A percentile compares a stretch with the other conserved stretches of the same genome.
Conservation (phyloP, 768 basidiomycete species). For the Tephrocybe sp. region DNA sequence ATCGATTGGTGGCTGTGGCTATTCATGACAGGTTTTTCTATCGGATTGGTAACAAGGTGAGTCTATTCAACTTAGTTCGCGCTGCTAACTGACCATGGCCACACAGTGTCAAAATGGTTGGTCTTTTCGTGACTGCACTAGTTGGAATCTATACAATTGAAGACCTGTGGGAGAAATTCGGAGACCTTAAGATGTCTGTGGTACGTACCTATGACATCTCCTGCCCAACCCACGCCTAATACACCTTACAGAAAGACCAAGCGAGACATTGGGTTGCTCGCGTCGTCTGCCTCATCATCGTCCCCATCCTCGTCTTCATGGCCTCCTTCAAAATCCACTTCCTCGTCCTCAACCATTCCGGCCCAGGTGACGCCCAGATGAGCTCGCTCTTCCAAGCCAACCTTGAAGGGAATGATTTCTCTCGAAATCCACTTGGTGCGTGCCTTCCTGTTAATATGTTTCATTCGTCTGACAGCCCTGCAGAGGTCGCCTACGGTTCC, state of each 20-base stretch:
- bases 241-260: conserved; percentile 69
- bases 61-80: conserved; percentile 8
- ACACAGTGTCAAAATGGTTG: conserved; percentile 92
- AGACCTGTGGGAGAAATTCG: conserved; percentile 98
- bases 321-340: conserved; percentile 96
- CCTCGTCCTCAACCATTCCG: conserved; percentile 88
- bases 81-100: not conserved
- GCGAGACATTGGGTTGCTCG: conserved; percentile 89
- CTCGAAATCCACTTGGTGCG: conserved; percentile 83
- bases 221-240: not conserved
- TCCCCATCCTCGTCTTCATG: conserved; percentile 94
- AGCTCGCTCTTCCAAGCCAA: conserved; percentile 98
- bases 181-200: conserved; percentile 87
- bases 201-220: conserved; percentile 46
- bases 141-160: conserved; percentile 97
- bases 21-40: conserved; percentile 87
- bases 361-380: conserved; percentile 98
- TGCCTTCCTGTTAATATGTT: not conserved
- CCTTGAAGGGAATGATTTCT: conserved; percentile 90
- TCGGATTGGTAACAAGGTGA: conserved; percentile 93
- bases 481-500: conserved; percentile 89
- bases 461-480: not conserved
- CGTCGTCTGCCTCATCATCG: conserved; percentile 77
- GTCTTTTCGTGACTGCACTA: conserved; percentile 91
- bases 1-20: conserved; percentile 99